Conservation (phyloP, 2,329 filamentous ascomycete species). For the Colletotrichum karsti region DNA sequence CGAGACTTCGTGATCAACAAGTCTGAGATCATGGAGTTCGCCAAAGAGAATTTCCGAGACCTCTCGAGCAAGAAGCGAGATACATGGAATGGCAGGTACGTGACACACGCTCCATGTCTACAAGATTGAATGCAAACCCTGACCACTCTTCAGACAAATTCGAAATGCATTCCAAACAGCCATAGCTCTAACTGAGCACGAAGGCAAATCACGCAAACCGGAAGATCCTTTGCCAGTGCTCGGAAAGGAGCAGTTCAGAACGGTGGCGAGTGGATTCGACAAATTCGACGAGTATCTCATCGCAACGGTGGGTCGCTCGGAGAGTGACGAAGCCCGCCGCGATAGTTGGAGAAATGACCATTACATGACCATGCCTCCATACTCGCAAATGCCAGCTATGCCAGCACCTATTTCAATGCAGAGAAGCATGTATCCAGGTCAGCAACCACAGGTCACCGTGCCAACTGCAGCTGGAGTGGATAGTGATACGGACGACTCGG, state of each 20-base stretch:
- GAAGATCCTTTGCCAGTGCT: neutral
- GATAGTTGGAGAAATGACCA: neutral
- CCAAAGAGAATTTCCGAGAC: neutral
- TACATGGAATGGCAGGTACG: slow-evolving; percentile 32
- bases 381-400: neutral
- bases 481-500: neutral
- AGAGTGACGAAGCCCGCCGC: neutral
- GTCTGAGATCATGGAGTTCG: neutral
- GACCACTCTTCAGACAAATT: no score
- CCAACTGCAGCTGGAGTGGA: neutral
- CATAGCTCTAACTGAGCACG: slow-evolving; percentile 30
- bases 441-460: no score
- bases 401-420: neutral
- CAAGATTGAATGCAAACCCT: no score
- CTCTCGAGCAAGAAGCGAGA: neutral
- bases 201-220: neutral
- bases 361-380: neutral
- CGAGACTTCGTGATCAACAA: slow-evolving; percentile 9
- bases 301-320: neutral
- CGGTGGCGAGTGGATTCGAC: neutral
- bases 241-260: neutral
- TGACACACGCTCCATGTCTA: neutral
- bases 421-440: no score
- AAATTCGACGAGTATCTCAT: neutral
- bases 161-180: slow-evolving; percentile 35